Conservation (phyloP, 2,329 filamentous ascomycete genomes). For the Proliferodiscus dingleyae region DNA sequence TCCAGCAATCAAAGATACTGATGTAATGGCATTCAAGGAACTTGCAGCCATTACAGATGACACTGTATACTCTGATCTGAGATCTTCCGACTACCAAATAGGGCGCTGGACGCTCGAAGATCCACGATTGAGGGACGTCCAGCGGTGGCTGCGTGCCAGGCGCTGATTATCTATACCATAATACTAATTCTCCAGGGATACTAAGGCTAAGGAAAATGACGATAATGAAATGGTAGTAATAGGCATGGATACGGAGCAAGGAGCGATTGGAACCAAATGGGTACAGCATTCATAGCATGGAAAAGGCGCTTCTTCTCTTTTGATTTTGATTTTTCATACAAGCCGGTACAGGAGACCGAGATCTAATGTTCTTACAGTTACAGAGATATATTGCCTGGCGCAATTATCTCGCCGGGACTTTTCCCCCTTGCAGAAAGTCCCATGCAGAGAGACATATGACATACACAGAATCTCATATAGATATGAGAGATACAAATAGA, state of each 20-base stretch:
- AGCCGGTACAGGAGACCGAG: slow-evolving; percentile 14
- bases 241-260: slow-evolving; percentile 11
- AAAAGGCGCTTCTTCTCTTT: slow-evolving; percentile 10
- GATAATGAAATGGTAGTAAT: slow-evolving; percentile 3
- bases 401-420: background rate
- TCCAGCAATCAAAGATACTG: background rate
- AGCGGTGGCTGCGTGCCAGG: slow-evolving; percentile 51
- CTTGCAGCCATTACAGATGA: slow-evolving; percentile 55
- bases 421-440: background rate
- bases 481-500: too few relatives aligned
- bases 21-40: slow-evolving; percentile 41
- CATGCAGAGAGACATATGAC: background rate
- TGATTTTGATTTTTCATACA: too few relatives aligned
- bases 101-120: slow-evolving; percentile 61
- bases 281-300: slow-evolving; percentile 16
- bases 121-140: slow-evolving; percentile 51
- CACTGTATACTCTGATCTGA: slow-evolving; percentile 50
- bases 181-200: background rate
- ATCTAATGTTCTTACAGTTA: background rate
- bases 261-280: slow-evolving; percentile 4
- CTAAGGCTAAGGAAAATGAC: background rate
- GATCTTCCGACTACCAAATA: slow-evolving; percentile 46
- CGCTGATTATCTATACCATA: slow-evolving; percentile 12
- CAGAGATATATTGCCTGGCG: background rate
- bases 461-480: background rate